A percentile compares a stretch with the other conserved stretches of the same genome.
These are phyloP conservation scores for Anthoceros angustus DNA, from an alignment of 225 moss, liverwort and hornwort species.

Conservation along the genomic window DNA sequence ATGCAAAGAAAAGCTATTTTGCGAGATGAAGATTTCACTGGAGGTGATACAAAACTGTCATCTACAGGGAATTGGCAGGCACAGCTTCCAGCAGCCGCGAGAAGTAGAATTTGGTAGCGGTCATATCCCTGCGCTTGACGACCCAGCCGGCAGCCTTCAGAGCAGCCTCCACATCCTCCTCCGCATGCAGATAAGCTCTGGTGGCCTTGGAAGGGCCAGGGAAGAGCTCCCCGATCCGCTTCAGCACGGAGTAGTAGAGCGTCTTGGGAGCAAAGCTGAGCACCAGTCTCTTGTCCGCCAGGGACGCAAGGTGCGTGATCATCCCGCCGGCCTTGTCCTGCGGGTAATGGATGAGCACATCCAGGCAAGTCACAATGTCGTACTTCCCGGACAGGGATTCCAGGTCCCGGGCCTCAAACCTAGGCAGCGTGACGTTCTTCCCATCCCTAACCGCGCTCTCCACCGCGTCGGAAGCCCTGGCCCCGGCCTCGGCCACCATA, in stretches of 20 bases:
- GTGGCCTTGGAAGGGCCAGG: constrained; percentile 96
- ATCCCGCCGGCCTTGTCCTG: constrained; percentile 76
- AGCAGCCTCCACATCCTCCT: constrained; percentile 75
- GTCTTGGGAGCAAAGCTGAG: constrained; percentile 94
- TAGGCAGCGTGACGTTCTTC: constrained; percentile 17
- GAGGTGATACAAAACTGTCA: not conserved
- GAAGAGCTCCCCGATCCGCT: constrained; percentile 81
- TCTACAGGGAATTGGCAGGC: constrained; percentile 17
- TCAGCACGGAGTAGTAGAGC: constrained; percentile 58
- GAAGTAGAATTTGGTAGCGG: constrained; percentile 84
- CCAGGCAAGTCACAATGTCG: constrained; percentile 76
- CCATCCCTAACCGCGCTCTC: constrained; percentile 16
- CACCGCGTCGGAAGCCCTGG: constrained; percentile 30
- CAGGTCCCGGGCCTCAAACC: constrained; percentile 69
- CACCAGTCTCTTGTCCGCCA: constrained; percentile 62
- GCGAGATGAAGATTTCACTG: too few species aligned
- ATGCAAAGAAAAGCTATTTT: too few species aligned
- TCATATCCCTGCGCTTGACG: constrained; percentile 68
- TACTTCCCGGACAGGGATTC: constrained; percentile 81
- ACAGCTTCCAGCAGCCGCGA: constrained; percentile 81
- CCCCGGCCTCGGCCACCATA: constrained; percentile 76
- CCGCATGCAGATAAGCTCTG: constrained; percentile 82
- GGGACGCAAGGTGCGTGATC: constrained; percentile 84
- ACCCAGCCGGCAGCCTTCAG: constrained; percentile 65
- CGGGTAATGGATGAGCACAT: constrained; percentile 90